Percentiles rank a stretch among this genome's conserved stretches.
These are phyloP conservation scores for Silene noctiflora DNA, from an alignment of 179 eudicot genomes.

Conservation along the genomic window DNA sequence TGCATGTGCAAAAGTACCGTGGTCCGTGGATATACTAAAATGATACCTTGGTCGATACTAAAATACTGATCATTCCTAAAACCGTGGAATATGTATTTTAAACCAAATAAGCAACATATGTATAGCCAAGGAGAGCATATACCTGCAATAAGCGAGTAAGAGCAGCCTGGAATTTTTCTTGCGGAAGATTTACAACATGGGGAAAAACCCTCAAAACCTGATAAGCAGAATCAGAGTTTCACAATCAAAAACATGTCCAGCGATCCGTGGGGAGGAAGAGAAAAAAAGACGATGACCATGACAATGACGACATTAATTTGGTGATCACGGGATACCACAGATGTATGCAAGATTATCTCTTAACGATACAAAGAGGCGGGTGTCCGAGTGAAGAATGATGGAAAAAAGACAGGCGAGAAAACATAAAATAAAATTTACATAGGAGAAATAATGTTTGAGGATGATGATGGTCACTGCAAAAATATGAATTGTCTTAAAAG, in stretches of 20 bases:
- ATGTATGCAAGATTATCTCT: background rate
- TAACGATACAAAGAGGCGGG: background rate
- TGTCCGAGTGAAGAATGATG: background rate
- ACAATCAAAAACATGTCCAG: background rate
- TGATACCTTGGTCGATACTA: background rate
- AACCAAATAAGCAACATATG: background rate
- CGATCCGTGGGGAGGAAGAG: background rate
- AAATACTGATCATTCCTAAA: background rate
- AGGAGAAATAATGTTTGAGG: background rate
- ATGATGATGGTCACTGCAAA: background rate
- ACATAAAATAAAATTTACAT: too few species aligned
- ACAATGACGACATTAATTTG: background rate
- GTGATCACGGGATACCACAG: background rate
- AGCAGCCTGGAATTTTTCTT: constrained; percentile 79
- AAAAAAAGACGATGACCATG: background rate
- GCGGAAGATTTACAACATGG: constrained; percentile 66
- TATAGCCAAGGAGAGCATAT: constrained; percentile 10
- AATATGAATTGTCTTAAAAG: background rate
- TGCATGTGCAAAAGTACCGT: background rate
- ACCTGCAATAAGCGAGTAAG: constrained; percentile 74
- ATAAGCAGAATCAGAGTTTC: constrained; percentile 12
- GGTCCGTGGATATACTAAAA: background rate
- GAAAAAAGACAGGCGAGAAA: background rate
- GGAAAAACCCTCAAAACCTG: constrained; percentile 73
- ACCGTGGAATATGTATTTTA: background rate